Base-by-base conservation (phyloP, 2,329 filamentous ascomycete genomes). In the Sarocladium oryzae region DNA sequence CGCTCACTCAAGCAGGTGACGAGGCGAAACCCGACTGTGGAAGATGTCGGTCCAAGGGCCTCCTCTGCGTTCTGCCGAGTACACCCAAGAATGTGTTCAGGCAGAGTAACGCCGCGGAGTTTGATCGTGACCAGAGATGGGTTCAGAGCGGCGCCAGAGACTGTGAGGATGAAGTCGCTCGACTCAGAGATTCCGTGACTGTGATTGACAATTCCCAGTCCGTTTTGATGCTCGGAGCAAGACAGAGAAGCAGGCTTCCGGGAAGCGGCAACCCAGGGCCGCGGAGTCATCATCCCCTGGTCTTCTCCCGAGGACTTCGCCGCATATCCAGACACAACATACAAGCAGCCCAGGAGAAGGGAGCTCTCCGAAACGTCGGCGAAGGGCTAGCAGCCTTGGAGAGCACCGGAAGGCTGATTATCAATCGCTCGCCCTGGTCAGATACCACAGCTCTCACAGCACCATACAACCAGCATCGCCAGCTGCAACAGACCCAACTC, bases 11-110 rank as follows among this genome's bases (percentile, higher is more conserved):
- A 5, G 0, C 40, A 71, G 67, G 69, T 37, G 69, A 71, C 37
- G 67, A 71, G 51, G 62, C 62, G n/a, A 62, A 60, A 2, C 69
- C 69, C 2, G 62, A 56, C 36, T 71, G 69, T 49, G 60, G 63
- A 13, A 58, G 66, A 2, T 71, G 69, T 38, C 55, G 62, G 33
- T 49, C 54, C 8, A 69, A 67, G 38, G 57, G 61, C 15, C 55
- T 71, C 7, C 56, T 61, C 0, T 71, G 69, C 50, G 58, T 61
- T 1, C 61, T 66, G 1, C 69, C 69, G 1, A 57, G 57, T 0
- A 66, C 62, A 37, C 16, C 11, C 10, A 63, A 60, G 55, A 68
- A 66, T 0, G 63, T 70, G 5, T 71, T 71, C 55, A 63, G 64
- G 4, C 66, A 69, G 38, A 62, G 65, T 10, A 63, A 66, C 0